phyloP scores from a whole-genome alignment of 345 rosid genomes.

The Reutealis trisperma region DNA sequence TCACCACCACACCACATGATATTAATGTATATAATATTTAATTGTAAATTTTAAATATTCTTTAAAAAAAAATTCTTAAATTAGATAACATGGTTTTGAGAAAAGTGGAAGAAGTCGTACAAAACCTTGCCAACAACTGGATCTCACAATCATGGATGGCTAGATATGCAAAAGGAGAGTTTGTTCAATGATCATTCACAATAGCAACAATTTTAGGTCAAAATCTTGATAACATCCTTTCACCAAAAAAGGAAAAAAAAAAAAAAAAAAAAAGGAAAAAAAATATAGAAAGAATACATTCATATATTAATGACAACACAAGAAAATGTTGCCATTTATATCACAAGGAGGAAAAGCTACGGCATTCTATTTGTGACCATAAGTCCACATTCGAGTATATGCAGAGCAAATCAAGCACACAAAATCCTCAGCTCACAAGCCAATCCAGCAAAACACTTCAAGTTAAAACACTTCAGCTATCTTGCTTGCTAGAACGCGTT shows the following conservation, averaged over 20 bases:
- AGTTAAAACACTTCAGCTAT: constrained; percentile 86
- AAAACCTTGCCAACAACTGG: no score
- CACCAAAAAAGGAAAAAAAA: background rate
- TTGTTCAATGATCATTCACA: constrained; percentile 10
- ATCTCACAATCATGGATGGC: no score
- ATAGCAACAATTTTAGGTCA: constrained; percentile 7
- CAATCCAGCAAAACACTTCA: constrained; percentile 16
- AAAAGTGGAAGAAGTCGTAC: no score
- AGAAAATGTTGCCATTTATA: constrained; percentile 26
- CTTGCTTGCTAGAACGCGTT: constrained; percentile 85
- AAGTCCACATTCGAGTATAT: constrained; percentile 17
- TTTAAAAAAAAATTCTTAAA: no score
- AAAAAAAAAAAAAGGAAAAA: constrained; percentile 16
- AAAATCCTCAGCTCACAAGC: constrained; percentile 26
- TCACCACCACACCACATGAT: no score
- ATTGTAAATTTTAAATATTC: no score
- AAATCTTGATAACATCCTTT: constrained; percentile 3
- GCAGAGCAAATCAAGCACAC: constrained; percentile 19
- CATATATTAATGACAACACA: constrained; percentile 19
- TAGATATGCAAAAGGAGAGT: background rate
- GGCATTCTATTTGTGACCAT: constrained; percentile 14
- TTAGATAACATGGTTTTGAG: no score
- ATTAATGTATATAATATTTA: no score
- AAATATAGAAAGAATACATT: constrained; percentile 24
- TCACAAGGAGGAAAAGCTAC: constrained; percentile 21